These are phyloP conservation scores for Aspergillus hiratsukae DNA, from an alignment of 2,329 filamentous ascomycete genomes.

Conservation along the genomic window DNA sequence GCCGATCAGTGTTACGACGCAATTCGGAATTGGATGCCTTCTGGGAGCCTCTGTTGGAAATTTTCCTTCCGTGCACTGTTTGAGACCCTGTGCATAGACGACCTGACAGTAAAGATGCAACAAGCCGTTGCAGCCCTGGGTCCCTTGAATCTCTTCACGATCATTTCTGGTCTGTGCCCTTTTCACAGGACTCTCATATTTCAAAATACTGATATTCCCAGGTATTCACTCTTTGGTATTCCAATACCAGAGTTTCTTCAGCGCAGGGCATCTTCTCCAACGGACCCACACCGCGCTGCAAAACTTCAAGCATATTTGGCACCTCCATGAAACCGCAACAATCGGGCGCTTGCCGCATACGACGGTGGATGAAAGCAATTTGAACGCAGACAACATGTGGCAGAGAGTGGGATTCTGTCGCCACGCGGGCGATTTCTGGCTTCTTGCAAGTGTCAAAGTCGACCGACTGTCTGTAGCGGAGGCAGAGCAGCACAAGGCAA, in stretches of 20 bases:
- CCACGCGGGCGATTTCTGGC: constrained; percentile 34
- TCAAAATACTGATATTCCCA: background rate
- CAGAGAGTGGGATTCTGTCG: constrained; percentile 32
- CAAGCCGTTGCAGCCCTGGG: constrained; percentile 15
- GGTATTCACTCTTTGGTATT: constrained; percentile 30
- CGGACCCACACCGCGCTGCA: constrained; percentile 27
- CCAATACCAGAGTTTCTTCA: constrained; percentile 34
- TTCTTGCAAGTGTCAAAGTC: constrained; percentile 30
- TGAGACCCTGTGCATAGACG: constrained; percentile 16
- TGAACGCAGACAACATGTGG: constrained; percentile 27
- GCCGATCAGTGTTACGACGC: constrained; percentile 26
- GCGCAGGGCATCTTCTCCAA: constrained; percentile 19
- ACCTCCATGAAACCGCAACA: constrained; percentile 5
- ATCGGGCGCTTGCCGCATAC: background rate
- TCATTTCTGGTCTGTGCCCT: constrained; percentile 20
- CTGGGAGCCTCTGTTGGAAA: constrained; percentile 14
- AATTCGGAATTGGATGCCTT: constrained; percentile 13
- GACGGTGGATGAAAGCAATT: constrained; percentile 7
- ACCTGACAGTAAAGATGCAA: constrained; percentile 4
- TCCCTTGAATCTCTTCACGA: constrained; percentile 22
- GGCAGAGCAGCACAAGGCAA: constrained; percentile 1
- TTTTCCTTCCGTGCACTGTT: constrained; percentile 17
- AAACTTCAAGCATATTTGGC: constrained; percentile 22
- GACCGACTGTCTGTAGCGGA: constrained; percentile 18
- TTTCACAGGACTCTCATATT: background rate